Conservation (phyloP, 345 rosid species). For the Pistacia vera region DNA sequence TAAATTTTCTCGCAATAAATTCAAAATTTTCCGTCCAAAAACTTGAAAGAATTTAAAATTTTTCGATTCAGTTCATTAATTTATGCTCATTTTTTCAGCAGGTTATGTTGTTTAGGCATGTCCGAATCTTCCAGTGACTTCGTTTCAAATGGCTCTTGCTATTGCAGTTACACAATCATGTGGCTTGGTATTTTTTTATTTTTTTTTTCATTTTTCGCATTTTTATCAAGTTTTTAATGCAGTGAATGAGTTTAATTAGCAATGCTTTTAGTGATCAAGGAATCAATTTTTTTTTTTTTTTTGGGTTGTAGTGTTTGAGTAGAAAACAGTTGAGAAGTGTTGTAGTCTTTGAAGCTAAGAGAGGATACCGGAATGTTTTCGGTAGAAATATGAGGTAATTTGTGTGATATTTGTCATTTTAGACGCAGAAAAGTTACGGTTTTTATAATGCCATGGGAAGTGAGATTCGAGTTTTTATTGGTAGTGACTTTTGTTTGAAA, state of each 20-base stretch:
- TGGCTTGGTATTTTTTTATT: conserved; percentile 12
- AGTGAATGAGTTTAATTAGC: background rate
- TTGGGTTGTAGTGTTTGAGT: conserved; percentile 38
- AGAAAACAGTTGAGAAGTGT: conserved; percentile 42
- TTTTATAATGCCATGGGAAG: too few species aligned
- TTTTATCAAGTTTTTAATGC: background rate
- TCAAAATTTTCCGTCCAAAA: too few species aligned
- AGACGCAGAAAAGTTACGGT: background rate
- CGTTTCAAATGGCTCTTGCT: conserved; percentile 22
- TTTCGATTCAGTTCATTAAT: too few species aligned
- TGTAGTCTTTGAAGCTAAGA: conserved; percentile 39
- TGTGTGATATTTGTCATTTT: too few species aligned
- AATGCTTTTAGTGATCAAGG: background rate
- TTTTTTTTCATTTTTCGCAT: background rate
- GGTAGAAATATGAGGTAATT: conserved; percentile 46
- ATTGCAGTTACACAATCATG: conserved; percentile 21
- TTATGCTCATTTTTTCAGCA: background rate
- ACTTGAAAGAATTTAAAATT: too few species aligned
- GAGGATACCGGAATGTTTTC: conserved; percentile 45
- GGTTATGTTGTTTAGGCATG: conserved; percentile 17
- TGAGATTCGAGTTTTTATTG: too few species aligned
- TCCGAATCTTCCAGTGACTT: background rate
- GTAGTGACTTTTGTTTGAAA: background rate
- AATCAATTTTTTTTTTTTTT: background rate
- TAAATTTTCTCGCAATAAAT: background rate